Evolutionary conservation across 345 rosid species (phyloP), one percentile per base, ranked within the genome.

Genomic region (Acer yangbiense): DNA sequence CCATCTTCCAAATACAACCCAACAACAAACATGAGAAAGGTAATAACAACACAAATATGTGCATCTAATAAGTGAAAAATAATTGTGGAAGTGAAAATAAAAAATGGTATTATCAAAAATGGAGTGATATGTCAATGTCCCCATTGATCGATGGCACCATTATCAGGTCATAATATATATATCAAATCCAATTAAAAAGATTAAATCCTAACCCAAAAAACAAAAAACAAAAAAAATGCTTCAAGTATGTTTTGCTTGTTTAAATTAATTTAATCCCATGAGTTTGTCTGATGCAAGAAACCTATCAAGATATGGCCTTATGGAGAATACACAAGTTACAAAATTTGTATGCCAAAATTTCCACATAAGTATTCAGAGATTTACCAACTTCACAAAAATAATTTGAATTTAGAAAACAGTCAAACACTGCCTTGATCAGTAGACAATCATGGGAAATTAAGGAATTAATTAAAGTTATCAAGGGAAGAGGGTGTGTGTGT

Each of bases 171-270:
- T 35, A 35, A 35, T 35, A 35, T 35, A 35, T 35, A 13, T 35
- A 12, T 1, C 16, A 29, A 27, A 5, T 12, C 35, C 8, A 27
- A 35, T 7, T 11, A 64, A 64, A 7, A 87, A 41, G 83, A 83
- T 77, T 73, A 87, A 39, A 81, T 85, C 78, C 81, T 85, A 61
- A 85, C 81, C 68, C 68, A 12, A 4, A 64, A 64, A 12, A 11
- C 43, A 27, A 64, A 64, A 12, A 13, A 27, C 27, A 64, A 50
- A 50, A 0, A 43, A 65, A 65, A 65, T 29, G 68, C 20, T 65
- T 14, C 20, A 32, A 65, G 20, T 16, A 29, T 17, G 17, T 6
- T 1, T 64, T 29, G 68, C 41, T 29, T 64, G 35, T 11, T 4
- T 32, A 7, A 16, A 3, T 17, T 18, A 65, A 50, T 11, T 12